phyloP scores from a whole-genome alignment of 495 filamentous ascomycete genomes.

The Penicillium bovifimosum region DNA sequence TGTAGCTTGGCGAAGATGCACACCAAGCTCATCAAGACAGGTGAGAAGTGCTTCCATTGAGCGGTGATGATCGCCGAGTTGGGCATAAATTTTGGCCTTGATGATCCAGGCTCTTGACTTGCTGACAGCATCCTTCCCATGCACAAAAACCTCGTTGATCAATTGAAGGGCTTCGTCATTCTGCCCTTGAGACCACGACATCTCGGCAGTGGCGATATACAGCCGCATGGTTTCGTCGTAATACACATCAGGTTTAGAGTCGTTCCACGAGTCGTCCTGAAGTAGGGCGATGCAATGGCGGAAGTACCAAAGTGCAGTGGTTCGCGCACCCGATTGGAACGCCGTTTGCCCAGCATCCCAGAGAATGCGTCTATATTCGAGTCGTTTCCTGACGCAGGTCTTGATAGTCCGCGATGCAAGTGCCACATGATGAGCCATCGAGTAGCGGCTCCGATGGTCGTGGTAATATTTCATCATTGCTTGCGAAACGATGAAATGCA shows the following conservation, averaged over 20 bases:
- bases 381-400: constrained; percentile 49
- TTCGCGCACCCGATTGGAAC: constrained; percentile 70
- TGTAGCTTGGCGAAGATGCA: constrained; percentile 57
- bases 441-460: constrained; percentile 56
- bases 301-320: constrained; percentile 74
- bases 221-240: constrained; percentile 81
- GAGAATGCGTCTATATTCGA: constrained; percentile 64
- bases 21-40: constrained; percentile 61
- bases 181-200: constrained; percentile 68
- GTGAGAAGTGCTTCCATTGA: constrained; percentile 64
- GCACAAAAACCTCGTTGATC: constrained; percentile 56
- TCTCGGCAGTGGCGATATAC: constrained; percentile 72
- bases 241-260: constrained; percentile 60
- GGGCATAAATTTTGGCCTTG: constrained; percentile 68
- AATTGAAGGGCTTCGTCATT: constrained; percentile 57
- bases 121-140: constrained; percentile 62
- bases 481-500: constrained; percentile 84
- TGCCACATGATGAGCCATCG: constrained; percentile 69
- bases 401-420: constrained; percentile 68
- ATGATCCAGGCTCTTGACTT: constrained; percentile 76
- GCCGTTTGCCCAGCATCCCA: constrained; percentile 71
- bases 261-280: constrained; percentile 72
- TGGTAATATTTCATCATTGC: constrained; percentile 66
- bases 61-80: constrained; percentile 59
- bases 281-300: constrained; percentile 68